phyloP scores from a whole-genome alignment of 2,329 filamentous ascomycete species.

The Dactylellina drechsleri region DNA sequence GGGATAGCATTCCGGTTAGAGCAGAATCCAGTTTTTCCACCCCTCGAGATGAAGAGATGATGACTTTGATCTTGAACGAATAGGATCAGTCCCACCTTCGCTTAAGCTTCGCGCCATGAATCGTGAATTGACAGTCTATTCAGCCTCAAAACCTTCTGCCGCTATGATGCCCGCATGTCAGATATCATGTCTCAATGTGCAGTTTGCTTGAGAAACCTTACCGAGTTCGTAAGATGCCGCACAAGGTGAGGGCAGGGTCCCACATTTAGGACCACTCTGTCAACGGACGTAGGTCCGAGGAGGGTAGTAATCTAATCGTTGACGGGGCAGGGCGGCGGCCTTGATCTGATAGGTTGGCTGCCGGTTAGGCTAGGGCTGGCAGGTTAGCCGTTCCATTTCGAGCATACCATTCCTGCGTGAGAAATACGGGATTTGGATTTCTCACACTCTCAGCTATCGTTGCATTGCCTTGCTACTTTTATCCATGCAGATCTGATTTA shows the following conservation, averaged over 20 bases:
- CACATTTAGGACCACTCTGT: no score
- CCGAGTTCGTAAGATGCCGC: no score
- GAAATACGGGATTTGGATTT: conserved; percentile 2
- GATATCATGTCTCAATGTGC: conserved; percentile 1
- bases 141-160: no score
- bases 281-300: no score
- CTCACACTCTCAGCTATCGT: conserved; percentile 17
- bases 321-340: conserved; percentile 7
- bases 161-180: conserved; percentile 1
- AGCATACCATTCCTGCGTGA: conserved; percentile 21
- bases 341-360: conserved; percentile 28
- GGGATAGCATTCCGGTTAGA: no score
- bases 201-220: background rate
- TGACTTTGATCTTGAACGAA: no score
- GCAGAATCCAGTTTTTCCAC: no score
- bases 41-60: no score
- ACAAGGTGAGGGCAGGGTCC: no score
- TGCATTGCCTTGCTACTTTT: conserved; percentile 9
- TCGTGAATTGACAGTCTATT: background rate
- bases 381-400: conserved; percentile 21
- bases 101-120: background rate
- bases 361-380: conserved; percentile 4
- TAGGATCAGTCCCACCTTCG: no score
- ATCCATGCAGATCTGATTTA: no score
- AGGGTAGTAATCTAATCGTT: conserved; percentile 13